Evolutionary conservation across 192 early-diverging fungal genomes (phyloP).

Genomic region (Coemansia sp.): DNA sequence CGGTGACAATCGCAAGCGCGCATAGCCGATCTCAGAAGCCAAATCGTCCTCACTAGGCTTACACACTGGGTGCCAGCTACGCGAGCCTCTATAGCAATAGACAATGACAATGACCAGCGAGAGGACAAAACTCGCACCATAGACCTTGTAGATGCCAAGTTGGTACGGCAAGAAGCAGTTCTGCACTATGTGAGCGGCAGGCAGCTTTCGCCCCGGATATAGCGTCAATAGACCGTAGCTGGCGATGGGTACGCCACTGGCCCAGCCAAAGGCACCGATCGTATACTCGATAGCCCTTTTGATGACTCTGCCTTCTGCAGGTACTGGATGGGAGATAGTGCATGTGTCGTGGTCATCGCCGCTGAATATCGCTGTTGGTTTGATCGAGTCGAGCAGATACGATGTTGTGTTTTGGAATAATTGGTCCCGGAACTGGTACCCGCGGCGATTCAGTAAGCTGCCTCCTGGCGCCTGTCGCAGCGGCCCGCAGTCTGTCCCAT

Average conservation of each 20-base stretch:
- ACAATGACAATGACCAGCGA: conserved; percentile 13
- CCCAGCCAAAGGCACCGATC: conserved; percentile 66
- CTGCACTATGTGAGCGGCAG: conserved; percentile 41
- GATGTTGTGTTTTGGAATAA: conserved; percentile 61
- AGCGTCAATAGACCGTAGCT: conserved; percentile 62
- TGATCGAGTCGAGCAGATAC: conserved; percentile 61
- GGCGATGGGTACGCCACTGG: conserved; percentile 60
- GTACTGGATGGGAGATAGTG: conserved; percentile 56
- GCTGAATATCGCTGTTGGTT: conserved; percentile 76
- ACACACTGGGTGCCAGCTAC: not conserved
- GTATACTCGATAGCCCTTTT: conserved; percentile 55
- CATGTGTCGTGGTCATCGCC: conserved; percentile 98
- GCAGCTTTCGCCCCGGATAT: not conserved
- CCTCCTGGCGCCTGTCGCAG: conserved; percentile 54
- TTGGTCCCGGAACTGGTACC: conserved; percentile 92
- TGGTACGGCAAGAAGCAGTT: conserved; percentile 73
- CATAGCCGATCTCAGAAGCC: not conserved
- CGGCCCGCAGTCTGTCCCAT: conserved; percentile 71
- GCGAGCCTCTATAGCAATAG: conserved; percentile 15
- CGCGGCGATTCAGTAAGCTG: conserved; percentile 61
- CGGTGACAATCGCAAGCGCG: not conserved
- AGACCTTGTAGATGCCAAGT: conserved; percentile 60
- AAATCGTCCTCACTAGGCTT: conserved; percentile 1
- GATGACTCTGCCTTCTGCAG: not conserved
- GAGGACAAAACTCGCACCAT: conserved; percentile 12